Conservation (phyloP, 768 basidiomycete species). For the Mycena vitilis region DNA sequence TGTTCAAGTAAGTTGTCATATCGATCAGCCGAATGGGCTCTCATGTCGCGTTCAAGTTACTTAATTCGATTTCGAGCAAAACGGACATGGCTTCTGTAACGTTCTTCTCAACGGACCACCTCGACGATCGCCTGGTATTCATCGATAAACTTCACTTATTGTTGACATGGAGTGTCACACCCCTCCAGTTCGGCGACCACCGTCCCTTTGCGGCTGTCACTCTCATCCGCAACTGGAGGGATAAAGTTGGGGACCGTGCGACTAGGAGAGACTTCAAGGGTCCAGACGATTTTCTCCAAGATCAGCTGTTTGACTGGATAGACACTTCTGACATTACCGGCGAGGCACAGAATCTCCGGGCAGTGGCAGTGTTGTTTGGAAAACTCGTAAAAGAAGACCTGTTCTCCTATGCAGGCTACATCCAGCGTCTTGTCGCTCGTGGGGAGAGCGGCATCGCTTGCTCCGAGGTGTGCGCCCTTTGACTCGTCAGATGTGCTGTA, state of each 20-base stretch:
- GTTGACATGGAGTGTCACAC: conserved; percentile 84
- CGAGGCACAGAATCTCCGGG: conserved; percentile 63
- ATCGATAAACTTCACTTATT: conserved; percentile 78
- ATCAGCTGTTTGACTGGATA: conserved; percentile 85
- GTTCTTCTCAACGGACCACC: conserved; percentile 66
- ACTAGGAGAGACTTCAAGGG: conserved; percentile 69
- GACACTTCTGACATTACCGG: conserved; percentile 73
- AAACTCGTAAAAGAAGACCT: conserved; percentile 76
- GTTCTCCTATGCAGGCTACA: conserved; percentile 80
- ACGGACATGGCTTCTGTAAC: conserved; percentile 68
- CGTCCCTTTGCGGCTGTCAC: conserved; percentile 81
- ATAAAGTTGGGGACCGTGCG: conserved; percentile 70
- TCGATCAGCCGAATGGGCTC: conserved; percentile 1
- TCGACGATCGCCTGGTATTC: conserved; percentile 58
- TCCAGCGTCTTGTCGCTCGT: conserved; percentile 85
- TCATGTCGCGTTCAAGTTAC: conserved; percentile 55
- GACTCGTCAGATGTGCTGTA: not conserved
- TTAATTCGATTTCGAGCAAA: conserved; percentile 79
- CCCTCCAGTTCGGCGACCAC: conserved; percentile 86
- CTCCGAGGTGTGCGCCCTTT: conserved; percentile 56
- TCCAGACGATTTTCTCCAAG: conserved; percentile 75
- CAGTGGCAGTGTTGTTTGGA: conserved; percentile 77
- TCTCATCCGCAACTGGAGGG: conserved; percentile 72
- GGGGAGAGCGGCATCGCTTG: conserved; percentile 72
- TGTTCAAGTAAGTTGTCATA: conserved; percentile 55